Evolutionary conservation across 768 basidiomycete species (phyloP), one percentile per base, ranked within the genome.

Genomic region (Panaeolus papilionaceus): DNA sequence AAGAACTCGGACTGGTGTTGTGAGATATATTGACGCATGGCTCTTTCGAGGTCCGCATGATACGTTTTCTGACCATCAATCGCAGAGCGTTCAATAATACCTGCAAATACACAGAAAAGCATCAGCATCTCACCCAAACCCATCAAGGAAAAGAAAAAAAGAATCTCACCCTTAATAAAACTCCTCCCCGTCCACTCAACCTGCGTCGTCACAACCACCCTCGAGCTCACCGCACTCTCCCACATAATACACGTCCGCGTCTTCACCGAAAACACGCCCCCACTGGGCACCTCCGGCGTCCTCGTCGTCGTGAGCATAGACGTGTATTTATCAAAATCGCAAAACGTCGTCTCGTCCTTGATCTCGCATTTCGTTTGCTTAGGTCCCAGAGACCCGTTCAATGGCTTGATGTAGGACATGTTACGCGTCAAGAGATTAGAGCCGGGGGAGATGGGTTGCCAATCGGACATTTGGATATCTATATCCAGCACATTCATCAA

Each of bases 121-220:
- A 71, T 65, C 63, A 62, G 61, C 54, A 54, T 20, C 23, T 4
- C 39, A 39, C 14, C n/a, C 11, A 37, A 38, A 3, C 3, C 38
- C 33, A 40, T 14, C 40, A 47, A 54, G 28, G 39, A 66, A 10
- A 3, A 61, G 33, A 69, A 12, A 54, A 10, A 38, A 39, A 51
- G 14, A 5, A 6, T 68, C 74, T 38, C 38, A 95, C 96, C 92
- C 80, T 94, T 97, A 78, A 99, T 96, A 80, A 98, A 99, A 79
- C 94, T 96, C 72, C 95, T 86, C 51, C 96, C 96, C 0, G 94
- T 94, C 96, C 97, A 99, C 68, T 98, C 96, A 1, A 99, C 94
- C 70, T 92, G 88, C 4, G 93, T 95, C 47, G 94, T 96, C 3
- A 99, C 94, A 11, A 96, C 70, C 14, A 99, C 88, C 67, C 85